Conservation (phyloP, 139 green algal species). For the Chlorella ohadii region DNA sequence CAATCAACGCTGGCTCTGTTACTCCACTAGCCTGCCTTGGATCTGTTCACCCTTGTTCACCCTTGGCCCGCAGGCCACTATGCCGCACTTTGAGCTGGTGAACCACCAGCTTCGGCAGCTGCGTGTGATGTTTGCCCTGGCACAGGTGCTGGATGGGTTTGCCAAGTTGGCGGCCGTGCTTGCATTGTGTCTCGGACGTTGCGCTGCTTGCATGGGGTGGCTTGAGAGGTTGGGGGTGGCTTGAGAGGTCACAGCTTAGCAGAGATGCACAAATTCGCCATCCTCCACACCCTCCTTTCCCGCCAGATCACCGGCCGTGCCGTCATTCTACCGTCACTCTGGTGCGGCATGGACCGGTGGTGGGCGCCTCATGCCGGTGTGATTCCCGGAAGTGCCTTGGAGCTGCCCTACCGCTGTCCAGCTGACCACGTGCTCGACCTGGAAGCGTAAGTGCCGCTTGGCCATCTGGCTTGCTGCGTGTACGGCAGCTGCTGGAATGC, state of each 20-base stretch:
- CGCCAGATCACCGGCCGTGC: constrained; percentile 59
- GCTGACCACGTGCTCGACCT: constrained; percentile 93
- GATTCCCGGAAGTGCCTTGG: constrained; percentile 81
- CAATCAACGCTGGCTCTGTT: too few species aligned
- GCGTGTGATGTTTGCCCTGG: constrained; percentile 65
- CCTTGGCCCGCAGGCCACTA: constrained; percentile 9
- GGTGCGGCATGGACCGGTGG: constrained; percentile 86
- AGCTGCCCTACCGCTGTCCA: constrained; percentile 87
- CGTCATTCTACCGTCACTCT: constrained; percentile 83
- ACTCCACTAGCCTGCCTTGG: too few species aligned
- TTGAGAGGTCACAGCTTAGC: too few species aligned
- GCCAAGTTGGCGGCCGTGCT: too few species aligned
- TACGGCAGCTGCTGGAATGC: background rate
- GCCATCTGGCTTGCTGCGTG: too few species aligned
- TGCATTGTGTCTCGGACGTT: too few species aligned
- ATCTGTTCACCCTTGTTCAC: too few species aligned
- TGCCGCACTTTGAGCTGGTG: constrained; percentile 46
- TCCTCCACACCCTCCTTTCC: too few species aligned
- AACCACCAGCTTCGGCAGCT: constrained; percentile 73
- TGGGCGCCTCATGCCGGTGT: constrained; percentile 89
- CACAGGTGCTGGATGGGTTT: too few species aligned
- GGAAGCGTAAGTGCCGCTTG: constrained; percentile 52
- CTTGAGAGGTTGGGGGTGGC: too few species aligned
- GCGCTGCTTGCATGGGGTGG: too few species aligned
- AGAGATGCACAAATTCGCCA: too few species aligned